Base-by-base conservation (phyloP, 768 basidiomycete species). In the Dentipellis fragilis region DNA sequence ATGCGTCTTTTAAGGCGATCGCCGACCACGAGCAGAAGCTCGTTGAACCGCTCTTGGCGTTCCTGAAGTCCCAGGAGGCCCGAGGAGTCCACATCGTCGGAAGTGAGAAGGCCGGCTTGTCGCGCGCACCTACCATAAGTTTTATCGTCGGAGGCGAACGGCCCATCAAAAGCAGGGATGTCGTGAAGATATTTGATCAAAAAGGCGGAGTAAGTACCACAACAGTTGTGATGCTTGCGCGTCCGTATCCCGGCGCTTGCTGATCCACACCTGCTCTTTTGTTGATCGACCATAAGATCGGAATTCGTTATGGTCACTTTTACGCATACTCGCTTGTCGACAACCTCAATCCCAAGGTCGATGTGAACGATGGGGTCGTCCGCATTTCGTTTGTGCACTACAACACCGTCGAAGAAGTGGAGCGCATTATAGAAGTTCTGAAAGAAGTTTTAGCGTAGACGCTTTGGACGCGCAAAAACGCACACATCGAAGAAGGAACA, bases 341-440 rank as follows among this genome's bases (percentile, higher is more conserved):
- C 7, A 68, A 70, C 23, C 68, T 86, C 9, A 66, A 65, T 16
- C 85, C 85, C 8, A 80, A 79, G 58, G 57, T 86, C 47, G 79
- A 85, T 61, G 65, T 73, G 0, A 72, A 76, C 0, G 86, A 89
- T 57, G 86, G 81, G 0, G 82, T 87, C 3, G 83, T 89, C 19
- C 78, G 89, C 3, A 80, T 89, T 54, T 88, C 86, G 1, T 66
- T 90, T 23, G 85, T 88, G 21, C 89, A 90, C 61, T 88, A 89
- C 62, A 89, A 89, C 63, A 89, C 88, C 0, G 71, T 84, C 3
- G 76, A 81, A 56, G 86, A 90, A 62, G 85, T 87, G 1, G 67
- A 80, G 54, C 71, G 59, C 62, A 82, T 90, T 58, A 75, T 88
- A 34, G 68, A 68, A 0, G 67, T 82, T 49, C 64, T 87, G 54